A percentile compares a stretch with the other conserved stretches of the same genome.
Evolutionary conservation across 106 monocot genomes (phyloP).

Genomic region (Dioscorea dumetorum): DNA sequence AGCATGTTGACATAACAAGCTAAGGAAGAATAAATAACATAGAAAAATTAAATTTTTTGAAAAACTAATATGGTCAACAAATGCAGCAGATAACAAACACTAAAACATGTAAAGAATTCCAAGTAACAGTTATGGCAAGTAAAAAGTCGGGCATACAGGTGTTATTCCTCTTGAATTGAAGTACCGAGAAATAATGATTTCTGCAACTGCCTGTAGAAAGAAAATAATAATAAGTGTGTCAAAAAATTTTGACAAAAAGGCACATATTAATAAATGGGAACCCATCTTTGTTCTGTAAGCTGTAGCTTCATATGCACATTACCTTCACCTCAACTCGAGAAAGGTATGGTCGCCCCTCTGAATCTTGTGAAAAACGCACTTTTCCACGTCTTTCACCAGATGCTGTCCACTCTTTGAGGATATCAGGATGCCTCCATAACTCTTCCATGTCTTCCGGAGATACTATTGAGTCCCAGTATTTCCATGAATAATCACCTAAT

Average conservation of each 20-base stretch:
- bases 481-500: constrained; percentile 49
- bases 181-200: constrained; percentile 72
- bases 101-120: not conserved
- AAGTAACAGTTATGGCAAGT: not conserved
- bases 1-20: too few species aligned
- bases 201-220: constrained; percentile 77
- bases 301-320: not conserved
- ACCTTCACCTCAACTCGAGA: constrained; percentile 94
- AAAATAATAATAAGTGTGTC: not conserved
- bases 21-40: too few species aligned
- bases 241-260: not conserved
- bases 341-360: constrained; percentile 76
- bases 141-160: constrained; percentile 44
- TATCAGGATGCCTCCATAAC: constrained; percentile 64
- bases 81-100: not conserved
- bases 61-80: not conserved
- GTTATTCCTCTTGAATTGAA: constrained; percentile 48
- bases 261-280: not conserved
- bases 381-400: constrained; percentile 69
- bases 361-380: constrained; percentile 85
- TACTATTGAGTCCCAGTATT: constrained; percentile 80
- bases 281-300: not conserved
- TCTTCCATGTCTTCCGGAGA: constrained; percentile 88
- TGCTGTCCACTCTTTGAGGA: constrained; percentile 84
- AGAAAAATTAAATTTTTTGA: too few species aligned